These are phyloP conservation scores for Diospyros kaki DNA, from an alignment of 148 eudicot genomes.

Conservation along the genomic window DNA sequence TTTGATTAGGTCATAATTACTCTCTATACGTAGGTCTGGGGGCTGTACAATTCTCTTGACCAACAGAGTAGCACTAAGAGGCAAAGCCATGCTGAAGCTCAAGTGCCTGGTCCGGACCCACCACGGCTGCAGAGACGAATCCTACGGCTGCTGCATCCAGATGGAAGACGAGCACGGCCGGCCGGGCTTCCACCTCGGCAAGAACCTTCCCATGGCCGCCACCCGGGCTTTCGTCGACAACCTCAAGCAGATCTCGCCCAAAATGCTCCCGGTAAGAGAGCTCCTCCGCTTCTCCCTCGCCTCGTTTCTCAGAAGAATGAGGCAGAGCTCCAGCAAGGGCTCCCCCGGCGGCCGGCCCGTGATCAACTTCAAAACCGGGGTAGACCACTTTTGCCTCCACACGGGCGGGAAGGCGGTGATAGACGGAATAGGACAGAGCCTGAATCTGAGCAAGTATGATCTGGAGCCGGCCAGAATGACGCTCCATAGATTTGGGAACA, in stretches of 20 bases:
- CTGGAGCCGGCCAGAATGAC: constrained; percentile 69
- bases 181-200: constrained; percentile 16
- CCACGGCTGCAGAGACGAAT: constrained; percentile 14
- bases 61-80: constrained; percentile 32
- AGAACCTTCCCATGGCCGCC: constrained; percentile 15
- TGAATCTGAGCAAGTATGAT: constrained; percentile 29
- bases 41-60: constrained; percentile 64
- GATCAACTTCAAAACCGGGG: constrained; percentile 44
- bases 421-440: constrained; percentile 46
- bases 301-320: background rate
- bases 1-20: too few relatives aligned
- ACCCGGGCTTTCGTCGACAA: constrained; percentile 17
- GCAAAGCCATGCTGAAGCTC: constrained; percentile 14
- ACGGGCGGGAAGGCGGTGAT: constrained; percentile 63
- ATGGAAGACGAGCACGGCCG: constrained; percentile 17
- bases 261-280: constrained; percentile 9
- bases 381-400: constrained; percentile 59
- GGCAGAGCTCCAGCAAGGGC: background rate
- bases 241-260: constrained; percentile 7
- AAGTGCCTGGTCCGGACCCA: constrained; percentile 22
- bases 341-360: background rate
- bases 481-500: constrained; percentile 54
- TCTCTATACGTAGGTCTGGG: constrained; percentile 26
- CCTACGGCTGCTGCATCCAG: constrained; percentile 12
- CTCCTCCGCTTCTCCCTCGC: background rate